Evolutionary conservation across 2,329 filamentous ascomycete genomes (phyloP).

Genomic region (Claviceps paspali): DNA sequence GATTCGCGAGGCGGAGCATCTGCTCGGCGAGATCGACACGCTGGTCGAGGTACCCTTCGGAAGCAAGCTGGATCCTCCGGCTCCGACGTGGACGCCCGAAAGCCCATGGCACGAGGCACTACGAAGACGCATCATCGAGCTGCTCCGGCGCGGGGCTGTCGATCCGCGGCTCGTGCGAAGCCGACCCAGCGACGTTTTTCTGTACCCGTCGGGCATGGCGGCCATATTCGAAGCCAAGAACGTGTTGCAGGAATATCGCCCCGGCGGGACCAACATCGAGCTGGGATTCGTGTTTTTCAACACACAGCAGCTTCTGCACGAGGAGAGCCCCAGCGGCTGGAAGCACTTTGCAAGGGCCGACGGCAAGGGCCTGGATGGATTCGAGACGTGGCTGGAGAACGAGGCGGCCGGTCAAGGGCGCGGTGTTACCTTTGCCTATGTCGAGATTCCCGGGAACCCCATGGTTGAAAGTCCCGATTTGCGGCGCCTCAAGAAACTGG

Average conservation of each 20-base stretch:
- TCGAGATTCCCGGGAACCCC: constrained; percentile 28
- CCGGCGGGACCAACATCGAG: constrained; percentile 21
- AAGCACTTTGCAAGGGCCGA: constrained; percentile 33
- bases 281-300: constrained; percentile 38
- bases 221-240: constrained; percentile 29
- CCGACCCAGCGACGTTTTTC: constrained; percentile 22
- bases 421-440: constrained; percentile 28
- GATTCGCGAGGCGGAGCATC: constrained; percentile 27
- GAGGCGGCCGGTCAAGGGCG: constrained; percentile 23
- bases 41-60: constrained; percentile 19
- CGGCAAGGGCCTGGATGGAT: constrained; percentile 22
- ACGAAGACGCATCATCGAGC: constrained; percentile 23
- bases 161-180: constrained; percentile 13
- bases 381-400: constrained; percentile 29
- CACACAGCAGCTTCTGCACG: constrained; percentile 30
- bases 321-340: constrained; percentile 26
- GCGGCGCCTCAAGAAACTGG: constrained; percentile 20
- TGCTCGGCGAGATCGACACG: constrained; percentile 21
- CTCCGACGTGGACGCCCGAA: constrained; percentile 25
- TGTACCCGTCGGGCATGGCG: constrained; percentile 38
- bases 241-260: constrained; percentile 19
- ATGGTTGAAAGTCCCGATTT: constrained; percentile 19
- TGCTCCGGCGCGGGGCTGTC: constrained; percentile 26
- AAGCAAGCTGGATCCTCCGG: constrained; percentile 11
- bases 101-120: constrained; percentile 21